Conservation (phyloP, 106 monocot species). For the Dactylorhiza incarnata region DNA sequence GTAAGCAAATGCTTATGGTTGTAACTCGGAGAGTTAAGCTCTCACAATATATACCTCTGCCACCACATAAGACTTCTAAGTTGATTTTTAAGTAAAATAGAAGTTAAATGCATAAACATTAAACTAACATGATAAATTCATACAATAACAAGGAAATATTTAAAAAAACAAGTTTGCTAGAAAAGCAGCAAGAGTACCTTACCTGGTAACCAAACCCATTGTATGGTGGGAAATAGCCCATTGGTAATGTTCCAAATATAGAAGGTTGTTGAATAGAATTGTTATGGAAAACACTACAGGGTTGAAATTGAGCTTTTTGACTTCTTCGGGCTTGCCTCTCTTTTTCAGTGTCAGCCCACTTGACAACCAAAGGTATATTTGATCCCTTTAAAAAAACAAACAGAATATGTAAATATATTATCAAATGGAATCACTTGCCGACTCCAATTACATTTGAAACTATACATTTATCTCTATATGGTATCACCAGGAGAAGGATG, state of each 20-base stretch:
- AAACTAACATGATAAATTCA: too few species aligned
- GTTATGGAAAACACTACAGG: conserved; percentile 28
- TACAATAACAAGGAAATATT: too few species aligned
- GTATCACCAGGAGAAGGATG: not conserved
- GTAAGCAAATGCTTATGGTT: too few species aligned
- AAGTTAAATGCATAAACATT: too few species aligned
- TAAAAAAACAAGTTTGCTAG: not conserved
- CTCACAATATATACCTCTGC: too few species aligned
- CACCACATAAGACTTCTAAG: too few species aligned
- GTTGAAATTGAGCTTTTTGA: conserved; percentile 71
- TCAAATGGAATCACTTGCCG: not conserved
- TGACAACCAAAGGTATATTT: conserved; percentile 94
- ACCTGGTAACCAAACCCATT: conserved; percentile 96
- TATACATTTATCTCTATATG: not conserved
- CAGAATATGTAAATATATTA: not conserved
- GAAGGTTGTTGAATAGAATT: conserved; percentile 69
- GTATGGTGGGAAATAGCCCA: conserved; percentile 82
- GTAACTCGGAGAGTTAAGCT: too few species aligned
- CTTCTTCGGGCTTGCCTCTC: conserved; percentile 87
- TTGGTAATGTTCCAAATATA: conserved; percentile 81
- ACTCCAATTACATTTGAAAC: not conserved
- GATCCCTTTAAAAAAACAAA: conserved; percentile 51
- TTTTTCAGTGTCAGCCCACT: conserved; percentile 99
- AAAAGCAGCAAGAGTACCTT: not conserved
- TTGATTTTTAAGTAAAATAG: too few species aligned